These are phyloP conservation scores for Lachancea kluyveri DNA, from an alignment of 805 yeast species.

Conservation along the genomic window DNA sequence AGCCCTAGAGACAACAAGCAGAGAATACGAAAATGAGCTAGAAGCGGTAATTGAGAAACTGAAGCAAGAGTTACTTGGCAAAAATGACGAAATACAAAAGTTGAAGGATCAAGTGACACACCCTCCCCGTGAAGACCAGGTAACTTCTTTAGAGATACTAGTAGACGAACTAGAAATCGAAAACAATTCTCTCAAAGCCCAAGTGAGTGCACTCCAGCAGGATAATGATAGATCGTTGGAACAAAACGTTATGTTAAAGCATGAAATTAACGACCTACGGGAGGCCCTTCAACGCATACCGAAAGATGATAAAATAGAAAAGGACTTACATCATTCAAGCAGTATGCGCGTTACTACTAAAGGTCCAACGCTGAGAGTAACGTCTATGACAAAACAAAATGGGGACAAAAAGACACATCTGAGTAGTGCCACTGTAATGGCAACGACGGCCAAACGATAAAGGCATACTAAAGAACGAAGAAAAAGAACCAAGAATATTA, in stretches of 20 bases:
- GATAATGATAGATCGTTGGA: constrained; percentile 17
- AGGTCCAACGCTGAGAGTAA: constrained; percentile 8
- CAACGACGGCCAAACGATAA: constrained; percentile 5
- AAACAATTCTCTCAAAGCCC: constrained; percentile 9
- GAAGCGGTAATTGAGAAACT: constrained; percentile 14
- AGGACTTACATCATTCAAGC: background rate
- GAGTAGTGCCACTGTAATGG: constrained; percentile 5
- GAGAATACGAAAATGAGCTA: constrained; percentile 19
- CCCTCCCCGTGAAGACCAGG: constrained; percentile 5
- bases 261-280: constrained; percentile 14
- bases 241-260: constrained; percentile 17
- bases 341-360: constrained; percentile 10
- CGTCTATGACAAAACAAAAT: constrained; percentile 2
- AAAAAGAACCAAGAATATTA: too few species aligned
- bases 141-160: constrained; percentile 14
- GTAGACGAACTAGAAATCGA: constrained; percentile 18
- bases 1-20: constrained; percentile 14
- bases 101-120: too few species aligned
- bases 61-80: constrained; percentile 5
- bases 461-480: too few species aligned
- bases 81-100: constrained; percentile 1
- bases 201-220: constrained; percentile 5
- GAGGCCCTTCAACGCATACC: constrained; percentile 1
- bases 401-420: constrained; percentile 2
- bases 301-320: background rate